A percentile compares a stretch with the other conserved stretches of the same genome.
Evolutionary conservation across 1,284 basidiomycete species (phyloP).

Genomic region (Trichosporon sp.): DNA sequence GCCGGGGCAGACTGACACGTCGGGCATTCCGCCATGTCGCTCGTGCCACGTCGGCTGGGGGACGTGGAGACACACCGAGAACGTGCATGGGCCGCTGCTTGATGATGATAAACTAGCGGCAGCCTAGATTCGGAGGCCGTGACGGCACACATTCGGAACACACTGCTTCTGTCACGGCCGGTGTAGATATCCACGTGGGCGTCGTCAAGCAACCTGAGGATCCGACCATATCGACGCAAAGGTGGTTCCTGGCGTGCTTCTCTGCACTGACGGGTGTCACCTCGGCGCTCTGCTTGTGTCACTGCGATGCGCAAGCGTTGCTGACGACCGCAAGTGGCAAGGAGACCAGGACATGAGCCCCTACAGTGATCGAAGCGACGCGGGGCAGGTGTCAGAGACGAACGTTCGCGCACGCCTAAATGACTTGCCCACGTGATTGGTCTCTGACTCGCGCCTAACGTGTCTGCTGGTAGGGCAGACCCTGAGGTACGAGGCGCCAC

Average conservation of each 20-base stretch:
- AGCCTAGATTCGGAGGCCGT: neutral
- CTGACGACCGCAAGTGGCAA: neutral
- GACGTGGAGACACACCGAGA: neutral
- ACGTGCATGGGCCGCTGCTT: neutral
- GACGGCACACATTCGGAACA: neutral
- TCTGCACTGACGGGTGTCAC: neutral
- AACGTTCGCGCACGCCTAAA: neutral
- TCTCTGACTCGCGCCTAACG: neutral
- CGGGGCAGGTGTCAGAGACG: neutral
- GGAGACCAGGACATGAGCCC: no score
- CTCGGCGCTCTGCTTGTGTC: neutral
- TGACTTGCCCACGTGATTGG: neutral
- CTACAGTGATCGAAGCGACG: neutral
- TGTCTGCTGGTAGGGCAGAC: neutral
- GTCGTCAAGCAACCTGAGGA: neutral
- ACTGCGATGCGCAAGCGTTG: neutral
- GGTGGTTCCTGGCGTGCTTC: neutral
- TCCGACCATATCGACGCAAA: neutral
- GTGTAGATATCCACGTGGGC: neutral
- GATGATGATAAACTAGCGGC: neutral
- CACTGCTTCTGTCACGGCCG: no score
- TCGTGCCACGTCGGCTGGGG: neutral
- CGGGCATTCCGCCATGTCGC: neutral
- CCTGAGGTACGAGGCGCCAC: constrained; percentile 2
- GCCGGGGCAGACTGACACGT: neutral